Evolutionary conservation across 2,329 filamentous ascomycete genomes (phyloP), one percentile per base, ranked within the genome.

Genomic region (Aspergillus sp.): DNA sequence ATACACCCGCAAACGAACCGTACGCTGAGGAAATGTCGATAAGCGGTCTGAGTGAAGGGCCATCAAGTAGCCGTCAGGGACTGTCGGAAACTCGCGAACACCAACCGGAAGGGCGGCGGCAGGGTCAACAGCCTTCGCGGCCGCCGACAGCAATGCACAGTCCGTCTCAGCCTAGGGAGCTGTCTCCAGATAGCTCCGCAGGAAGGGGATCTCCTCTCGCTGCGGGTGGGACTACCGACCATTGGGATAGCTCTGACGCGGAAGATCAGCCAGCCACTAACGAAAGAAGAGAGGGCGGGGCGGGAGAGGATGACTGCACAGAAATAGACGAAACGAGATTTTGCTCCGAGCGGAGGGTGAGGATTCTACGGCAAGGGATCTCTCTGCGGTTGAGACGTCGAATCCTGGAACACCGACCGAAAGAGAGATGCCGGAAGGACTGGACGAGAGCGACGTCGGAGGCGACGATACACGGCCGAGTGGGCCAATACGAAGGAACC

Each of bases 271-370:
- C 10, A 16, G 32, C 10, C 10, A 34, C 32, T 34, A 34, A 16
- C 32, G 10, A 34, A 34, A 34, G 10, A 34, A 34, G 32, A 34
- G 32, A 34, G 32, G 32, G 32, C 32, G 32, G 32, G 32, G 32
- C 10, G 32, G 32, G 10, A 34, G 32, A 34, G 32, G 10, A 34
- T 34, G 10, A 34, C 32, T 34, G 17, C 21, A 44, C 41, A 23
- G 41, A 44, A 44, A 44, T 44, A 44, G 41, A 44, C n/a, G 21
- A 44, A 44, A 44, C 17, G 17, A 44, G 41, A 19, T 41, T 41
- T 41, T 41, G 17, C 38, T n/a, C 38, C 4, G 38, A 10, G 38
- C 38, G 38, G 38, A 41, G 38, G 38, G 38, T 45, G 21, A n/a
- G 11, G 5, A 45, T 29, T 31, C 43, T 31, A 13, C 10, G 23